Conservation (phyloP, 1,139 yeast genomes). For the Saccharomyces hybrid region DNA sequence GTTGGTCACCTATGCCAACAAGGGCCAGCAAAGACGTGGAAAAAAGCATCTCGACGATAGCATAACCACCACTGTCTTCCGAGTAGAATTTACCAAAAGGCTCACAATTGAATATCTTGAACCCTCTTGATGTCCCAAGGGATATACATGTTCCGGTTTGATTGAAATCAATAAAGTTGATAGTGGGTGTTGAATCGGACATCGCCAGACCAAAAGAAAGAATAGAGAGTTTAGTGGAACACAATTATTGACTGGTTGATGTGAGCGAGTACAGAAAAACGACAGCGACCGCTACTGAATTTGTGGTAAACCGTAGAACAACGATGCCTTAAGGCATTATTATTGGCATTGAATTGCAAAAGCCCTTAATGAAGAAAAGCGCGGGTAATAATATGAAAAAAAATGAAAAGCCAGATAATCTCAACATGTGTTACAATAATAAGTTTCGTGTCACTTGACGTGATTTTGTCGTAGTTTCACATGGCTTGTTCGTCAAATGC, state of each 20-base stretch:
- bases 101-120: constrained; percentile 77
- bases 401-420: neutral
- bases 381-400: neutral
- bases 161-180: constrained; percentile 56
- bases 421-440: neutral
- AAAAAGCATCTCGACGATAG: constrained; percentile 84
- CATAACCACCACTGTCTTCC: constrained; percentile 49
- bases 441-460: neutral
- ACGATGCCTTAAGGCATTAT: neutral
- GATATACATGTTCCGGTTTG: constrained; percentile 88
- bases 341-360: neutral
- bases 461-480: neutral
- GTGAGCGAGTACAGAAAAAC: neutral
- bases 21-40: constrained; percentile 81
- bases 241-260: neutral
- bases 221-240: constrained; percentile 1
- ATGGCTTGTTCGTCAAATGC: neutral
- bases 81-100: constrained; percentile 82
- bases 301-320: neutral
- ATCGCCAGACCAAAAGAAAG: constrained; percentile 4
- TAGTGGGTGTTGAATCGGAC: constrained; percentile 15
- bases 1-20: constrained; percentile 82
- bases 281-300: neutral
- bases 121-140: constrained; percentile 70
- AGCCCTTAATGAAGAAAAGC: neutral